Conservation (phyloP, 805 yeast genomes). For the Starmerella riodocensis region DNA sequence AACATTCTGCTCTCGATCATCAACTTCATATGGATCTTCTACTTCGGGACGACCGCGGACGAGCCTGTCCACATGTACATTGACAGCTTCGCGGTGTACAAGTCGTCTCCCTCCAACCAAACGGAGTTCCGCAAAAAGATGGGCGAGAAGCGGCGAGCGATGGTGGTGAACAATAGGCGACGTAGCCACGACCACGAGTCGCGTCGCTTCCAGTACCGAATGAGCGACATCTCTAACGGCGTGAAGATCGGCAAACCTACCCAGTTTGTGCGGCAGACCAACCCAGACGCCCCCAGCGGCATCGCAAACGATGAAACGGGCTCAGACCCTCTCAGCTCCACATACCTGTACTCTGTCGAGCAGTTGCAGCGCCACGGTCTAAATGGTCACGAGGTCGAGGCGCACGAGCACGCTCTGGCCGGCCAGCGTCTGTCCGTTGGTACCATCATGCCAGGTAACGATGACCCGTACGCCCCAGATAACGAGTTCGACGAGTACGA, state of each 20-base stretch:
- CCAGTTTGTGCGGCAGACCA: slow-evolving; percentile 3
- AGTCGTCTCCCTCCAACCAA: slow-evolving; percentile 5
- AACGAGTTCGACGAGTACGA: slow-evolving; percentile 6
- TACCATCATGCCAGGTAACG: slow-evolving; percentile 16
- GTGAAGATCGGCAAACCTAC: slow-evolving; percentile 8
- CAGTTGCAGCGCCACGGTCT: slow-evolving; percentile 17
- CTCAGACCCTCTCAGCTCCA: slow-evolving; percentile 24
- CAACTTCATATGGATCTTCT: slow-evolving; percentile 73
- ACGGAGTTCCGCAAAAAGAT: slow-evolving; percentile 2
- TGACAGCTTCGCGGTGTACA: slow-evolving; percentile 53
- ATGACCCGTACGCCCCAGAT: slow-evolving; percentile 46
- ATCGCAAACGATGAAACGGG: not conserved
- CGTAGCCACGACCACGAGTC: not conserved
- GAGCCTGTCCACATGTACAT: slow-evolving; percentile 77
- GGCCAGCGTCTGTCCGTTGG: not conserved
- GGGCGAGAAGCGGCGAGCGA: slow-evolving; percentile 5
- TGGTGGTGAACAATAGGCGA: not conserved
- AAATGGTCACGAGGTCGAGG: slow-evolving; percentile 9
- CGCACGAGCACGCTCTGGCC: slow-evolving; percentile 3
- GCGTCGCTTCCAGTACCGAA: slow-evolving; percentile 11
- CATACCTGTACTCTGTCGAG: slow-evolving; percentile 15
- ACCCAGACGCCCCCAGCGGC: not conserved
- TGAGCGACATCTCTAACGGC: slow-evolving; percentile 15
- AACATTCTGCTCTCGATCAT: slow-evolving; percentile 69
- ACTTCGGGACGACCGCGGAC: slow-evolving; percentile 80